phyloP scores from a whole-genome alignment of 2,329 filamentous ascomycete genomes.

The Arthroderma sp. region DNA sequence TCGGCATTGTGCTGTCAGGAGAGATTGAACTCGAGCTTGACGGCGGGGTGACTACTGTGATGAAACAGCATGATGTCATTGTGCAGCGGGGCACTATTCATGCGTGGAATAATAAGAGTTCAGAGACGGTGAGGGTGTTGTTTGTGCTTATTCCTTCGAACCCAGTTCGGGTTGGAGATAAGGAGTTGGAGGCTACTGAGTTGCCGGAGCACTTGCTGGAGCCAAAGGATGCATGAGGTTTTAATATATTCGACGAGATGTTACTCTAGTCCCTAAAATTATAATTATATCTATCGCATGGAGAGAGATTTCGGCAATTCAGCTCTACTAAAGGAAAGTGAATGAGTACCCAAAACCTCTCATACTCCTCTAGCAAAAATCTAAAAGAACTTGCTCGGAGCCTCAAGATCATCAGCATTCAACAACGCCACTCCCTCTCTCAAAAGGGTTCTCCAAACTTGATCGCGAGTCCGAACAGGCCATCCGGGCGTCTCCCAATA shows the following conservation, averaged over 20 bases:
- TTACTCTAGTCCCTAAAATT: background rate
- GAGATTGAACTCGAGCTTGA: slow-evolving; percentile 19
- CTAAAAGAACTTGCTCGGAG: slow-evolving; percentile 17
- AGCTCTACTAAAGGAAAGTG: no score
- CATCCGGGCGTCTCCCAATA: slow-evolving; percentile 53
- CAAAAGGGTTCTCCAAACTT: slow-evolving; percentile 44
- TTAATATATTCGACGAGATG: background rate
- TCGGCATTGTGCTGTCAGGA: slow-evolving; percentile 19
- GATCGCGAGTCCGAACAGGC: slow-evolving; percentile 46
- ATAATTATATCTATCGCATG: background rate
- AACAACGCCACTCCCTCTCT: slow-evolving; percentile 47
- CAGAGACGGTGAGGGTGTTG: slow-evolving; percentile 12
- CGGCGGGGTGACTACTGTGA: slow-evolving; percentile 15
- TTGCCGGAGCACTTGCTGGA: background rate
- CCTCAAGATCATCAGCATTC: slow-evolving; percentile 52
- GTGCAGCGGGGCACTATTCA: slow-evolving; percentile 20
- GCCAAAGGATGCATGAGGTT: background rate
- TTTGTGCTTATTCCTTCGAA: slow-evolving; percentile 12
- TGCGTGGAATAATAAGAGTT: slow-evolving; percentile 14
- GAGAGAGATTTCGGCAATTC: no score
- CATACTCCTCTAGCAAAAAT: background rate
- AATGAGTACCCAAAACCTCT: no score
- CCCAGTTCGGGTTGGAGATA: slow-evolving; percentile 11
- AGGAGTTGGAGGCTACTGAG: slow-evolving; percentile 12
- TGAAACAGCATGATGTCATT: slow-evolving; percentile 17